These are phyloP conservation scores for Schwanniomyces polymorphus DNA, from an alignment of 805 yeast species.

Conservation along the genomic window DNA sequence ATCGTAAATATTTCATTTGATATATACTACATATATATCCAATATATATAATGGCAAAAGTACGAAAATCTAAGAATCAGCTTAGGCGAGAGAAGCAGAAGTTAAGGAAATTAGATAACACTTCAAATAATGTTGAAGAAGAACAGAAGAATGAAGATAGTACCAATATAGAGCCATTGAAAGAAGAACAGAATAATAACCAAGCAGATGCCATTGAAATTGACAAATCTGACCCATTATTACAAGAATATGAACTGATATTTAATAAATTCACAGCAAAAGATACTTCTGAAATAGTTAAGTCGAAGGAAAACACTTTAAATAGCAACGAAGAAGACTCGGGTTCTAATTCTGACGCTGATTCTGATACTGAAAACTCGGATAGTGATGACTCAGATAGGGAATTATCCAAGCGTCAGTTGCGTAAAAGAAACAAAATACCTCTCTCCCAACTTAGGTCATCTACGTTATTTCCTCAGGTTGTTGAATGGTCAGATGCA, in stretches of 20 bases:
- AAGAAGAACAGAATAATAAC: constrained; percentile 4
- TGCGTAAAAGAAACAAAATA: constrained; percentile 52
- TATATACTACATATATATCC: neutral
- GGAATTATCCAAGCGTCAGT: constrained; percentile 48
- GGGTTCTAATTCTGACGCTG: constrained; percentile 1
- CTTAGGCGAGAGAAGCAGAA: constrained; percentile 49
- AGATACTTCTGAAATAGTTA: neutral
- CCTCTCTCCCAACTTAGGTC: constrained; percentile 71
- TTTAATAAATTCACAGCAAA: constrained; percentile 1
- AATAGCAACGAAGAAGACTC: neutral
- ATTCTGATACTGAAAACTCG: neutral
- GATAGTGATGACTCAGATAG: constrained; percentile 19
- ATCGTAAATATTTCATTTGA: neutral
- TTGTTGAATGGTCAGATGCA: constrained; percentile 84
- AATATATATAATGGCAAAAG: neutral
- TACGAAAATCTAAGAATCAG: constrained; percentile 52
- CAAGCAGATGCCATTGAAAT: constrained; percentile 1
- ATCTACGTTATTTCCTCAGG: constrained; percentile 59
- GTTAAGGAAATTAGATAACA: constrained; percentile 23
- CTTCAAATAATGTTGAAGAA: neutral
- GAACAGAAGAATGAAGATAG: neutral
- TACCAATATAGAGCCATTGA: neutral
- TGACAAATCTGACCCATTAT: constrained; percentile 6
- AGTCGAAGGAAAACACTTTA: neutral
- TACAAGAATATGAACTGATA: constrained; percentile 19